phyloP scores from a whole-genome alignment of 2,329 filamentous ascomycete species.

The Trichoderma afroharzianum region DNA sequence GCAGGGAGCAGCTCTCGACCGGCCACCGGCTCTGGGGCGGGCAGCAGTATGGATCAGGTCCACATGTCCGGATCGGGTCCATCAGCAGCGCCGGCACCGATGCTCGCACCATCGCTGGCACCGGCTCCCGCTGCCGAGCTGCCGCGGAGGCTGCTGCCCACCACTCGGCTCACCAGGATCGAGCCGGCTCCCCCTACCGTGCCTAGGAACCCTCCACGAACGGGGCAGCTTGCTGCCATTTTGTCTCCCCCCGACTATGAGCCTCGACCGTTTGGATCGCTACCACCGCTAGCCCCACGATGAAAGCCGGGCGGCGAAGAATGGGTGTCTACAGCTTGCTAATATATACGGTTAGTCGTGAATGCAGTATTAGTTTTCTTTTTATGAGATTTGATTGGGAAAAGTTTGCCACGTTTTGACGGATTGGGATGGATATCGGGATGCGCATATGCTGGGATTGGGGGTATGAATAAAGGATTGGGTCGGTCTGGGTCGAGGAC shows the following conservation, averaged over 20 bases:
- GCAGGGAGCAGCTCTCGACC: background rate
- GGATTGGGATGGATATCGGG: background rate
- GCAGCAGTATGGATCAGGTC: background rate
- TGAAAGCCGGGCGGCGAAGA: background rate
- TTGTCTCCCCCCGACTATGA: slow-evolving; percentile 15
- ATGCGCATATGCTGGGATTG: background rate
- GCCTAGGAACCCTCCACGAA: slow-evolving; percentile 26
- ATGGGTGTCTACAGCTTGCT: background rate
- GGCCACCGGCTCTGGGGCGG: background rate
- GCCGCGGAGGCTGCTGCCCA: background rate
- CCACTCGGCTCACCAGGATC: background rate
- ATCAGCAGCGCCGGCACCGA: background rate
- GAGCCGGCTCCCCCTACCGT: background rate
- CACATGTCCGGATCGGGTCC: background rate
- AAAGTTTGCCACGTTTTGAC: background rate
- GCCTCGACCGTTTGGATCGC: background rate
- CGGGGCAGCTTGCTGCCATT: slow-evolving; percentile 36
- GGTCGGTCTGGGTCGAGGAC: background rate
- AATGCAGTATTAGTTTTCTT: background rate
- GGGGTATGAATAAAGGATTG: background rate
- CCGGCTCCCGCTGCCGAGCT: background rate
- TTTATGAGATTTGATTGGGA: background rate
- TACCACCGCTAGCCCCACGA: background rate
- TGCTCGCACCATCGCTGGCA: background rate
- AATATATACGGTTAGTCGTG: background rate